Percentiles rank a stretch among this genome's conserved stretches.
These are phyloP conservation scores for Lachancea kluyveri DNA, from an alignment of 805 yeast species.

Conservation along the genomic window DNA sequence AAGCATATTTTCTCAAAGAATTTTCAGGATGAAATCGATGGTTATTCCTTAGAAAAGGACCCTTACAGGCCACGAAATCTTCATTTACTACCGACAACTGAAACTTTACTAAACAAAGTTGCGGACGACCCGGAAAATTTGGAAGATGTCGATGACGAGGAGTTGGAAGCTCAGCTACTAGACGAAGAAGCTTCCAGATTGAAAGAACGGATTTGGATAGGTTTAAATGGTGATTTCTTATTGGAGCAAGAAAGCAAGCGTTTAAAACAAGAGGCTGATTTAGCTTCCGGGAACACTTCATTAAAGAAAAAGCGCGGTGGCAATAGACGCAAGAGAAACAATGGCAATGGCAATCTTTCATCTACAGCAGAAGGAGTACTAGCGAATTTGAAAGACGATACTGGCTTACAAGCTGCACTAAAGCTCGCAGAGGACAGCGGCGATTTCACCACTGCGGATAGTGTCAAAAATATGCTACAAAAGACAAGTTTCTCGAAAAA, in stretches of 20 bases:
- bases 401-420: conserved; percentile 36
- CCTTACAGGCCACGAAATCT: conserved; percentile 50
- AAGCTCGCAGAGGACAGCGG: conserved; percentile 31
- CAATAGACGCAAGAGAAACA: conserved; percentile 27
- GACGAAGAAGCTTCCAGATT: conserved; percentile 61
- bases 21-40: conserved; percentile 30
- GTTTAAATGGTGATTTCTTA: conserved; percentile 79
- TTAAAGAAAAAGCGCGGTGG: conserved; percentile 41
- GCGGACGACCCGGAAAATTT: conserved; percentile 56
- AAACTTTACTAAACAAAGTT: conserved; percentile 44
- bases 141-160: conserved; percentile 81
- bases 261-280: conserved; percentile 80
- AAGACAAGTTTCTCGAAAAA: conserved; percentile 79
- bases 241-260: conserved; percentile 80
- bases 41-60: conserved; percentile 33
- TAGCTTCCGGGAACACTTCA: conserved; percentile 67
- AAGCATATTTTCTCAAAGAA: no score
- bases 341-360: conserved; percentile 15
- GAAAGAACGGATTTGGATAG: conserved; percentile 86
- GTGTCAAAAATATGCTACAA: conserved; percentile 69
- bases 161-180: conserved; percentile 54
- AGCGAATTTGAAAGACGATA: conserved; percentile 26
- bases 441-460: conserved; percentile 61
- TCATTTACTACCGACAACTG: conserved; percentile 51
- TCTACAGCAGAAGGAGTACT: conserved; percentile 31